A percentile compares a stretch with the other conserved stretches of the same genome.
phyloP scores from a whole-genome alignment of 2,329 filamentous ascomycete genomes.

The Biscogniauxia marginata region DNA sequence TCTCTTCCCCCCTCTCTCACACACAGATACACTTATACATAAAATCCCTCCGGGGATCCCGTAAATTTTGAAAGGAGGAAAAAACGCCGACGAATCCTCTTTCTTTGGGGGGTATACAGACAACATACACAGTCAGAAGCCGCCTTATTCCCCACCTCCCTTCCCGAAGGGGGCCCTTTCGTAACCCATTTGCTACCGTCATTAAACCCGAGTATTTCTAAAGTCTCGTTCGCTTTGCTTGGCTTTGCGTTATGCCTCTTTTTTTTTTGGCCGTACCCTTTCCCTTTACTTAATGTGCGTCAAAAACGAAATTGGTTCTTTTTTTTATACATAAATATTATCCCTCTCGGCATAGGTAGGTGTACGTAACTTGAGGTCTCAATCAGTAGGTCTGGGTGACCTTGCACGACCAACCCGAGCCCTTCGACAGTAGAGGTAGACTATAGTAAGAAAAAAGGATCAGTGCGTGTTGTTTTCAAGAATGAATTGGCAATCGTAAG shows the following conservation, averaged over 20 bases:
- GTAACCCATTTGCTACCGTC: too few relatives aligned
- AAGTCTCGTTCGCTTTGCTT: too few relatives aligned
- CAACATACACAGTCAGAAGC: not conserved
- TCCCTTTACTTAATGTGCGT: too few relatives aligned
- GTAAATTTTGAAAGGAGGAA: not conserved
- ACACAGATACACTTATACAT: too few relatives aligned
- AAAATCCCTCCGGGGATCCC: too few relatives aligned
- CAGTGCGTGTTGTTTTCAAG: constrained; percentile 37
- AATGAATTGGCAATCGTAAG: not conserved
- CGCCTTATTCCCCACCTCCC: not conserved
- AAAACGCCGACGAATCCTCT: not conserved
- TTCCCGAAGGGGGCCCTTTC: too few relatives aligned
- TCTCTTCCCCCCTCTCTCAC: too few relatives aligned
- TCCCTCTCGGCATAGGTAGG: not conserved
- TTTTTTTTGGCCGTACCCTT: too few relatives aligned
- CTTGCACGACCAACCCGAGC: constrained; percentile 88
- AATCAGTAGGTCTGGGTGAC: constrained; percentile 68
- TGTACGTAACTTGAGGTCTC: not conserved
- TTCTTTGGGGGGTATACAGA: not conserved
- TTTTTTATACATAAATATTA: not conserved
- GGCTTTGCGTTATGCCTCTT: too few relatives aligned
- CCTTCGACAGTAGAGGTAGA: constrained; percentile 76
- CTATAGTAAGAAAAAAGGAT: constrained; percentile 45
- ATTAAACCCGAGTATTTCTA: too few relatives aligned
- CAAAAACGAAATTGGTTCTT: too few relatives aligned